Evolutionary conservation across 345 rosid species (phyloP).

Genomic region (Cardamine chenopodiifolia): DNA sequence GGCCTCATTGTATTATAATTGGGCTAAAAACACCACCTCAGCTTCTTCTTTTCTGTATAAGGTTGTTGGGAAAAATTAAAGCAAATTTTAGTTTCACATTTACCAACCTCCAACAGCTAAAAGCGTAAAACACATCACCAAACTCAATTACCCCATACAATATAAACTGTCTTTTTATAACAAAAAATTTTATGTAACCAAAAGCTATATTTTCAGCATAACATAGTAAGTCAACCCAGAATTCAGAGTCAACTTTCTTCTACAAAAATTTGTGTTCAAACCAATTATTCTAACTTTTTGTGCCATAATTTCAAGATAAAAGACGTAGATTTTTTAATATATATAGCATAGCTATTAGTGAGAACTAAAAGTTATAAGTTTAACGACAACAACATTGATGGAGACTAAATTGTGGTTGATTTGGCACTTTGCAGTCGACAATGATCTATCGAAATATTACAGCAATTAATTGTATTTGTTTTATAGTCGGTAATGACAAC

Average conservation of each 20-base stretch:
- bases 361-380: too few species aligned
- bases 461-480: too few species aligned
- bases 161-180: neutral
- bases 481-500: too few species aligned
- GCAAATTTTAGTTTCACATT: constrained; percentile 5
- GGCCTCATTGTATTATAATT: constrained; percentile 6
- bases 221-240: neutral
- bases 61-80: constrained; percentile 8
- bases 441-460: too few species aligned
- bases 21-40: neutral
- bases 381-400: too few species aligned
- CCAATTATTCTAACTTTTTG: neutral
- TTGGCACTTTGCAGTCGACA: too few species aligned
- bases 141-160: neutral
- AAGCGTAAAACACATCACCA: too few species aligned
- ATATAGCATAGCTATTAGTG: neutral
- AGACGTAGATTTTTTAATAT: neutral
- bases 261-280: neutral
- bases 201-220: neutral
- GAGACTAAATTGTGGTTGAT: too few species aligned
- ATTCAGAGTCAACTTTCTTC: neutral
- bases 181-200: neutral
- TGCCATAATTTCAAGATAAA: neutral
- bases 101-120: too few species aligned
- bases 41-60: constrained; percentile 1